A percentile compares a stretch with the other conserved stretches of the same genome.
Conservation (phyloP, 2,329 filamentous ascomycete genomes). For the Calonectria honghensis region DNA sequence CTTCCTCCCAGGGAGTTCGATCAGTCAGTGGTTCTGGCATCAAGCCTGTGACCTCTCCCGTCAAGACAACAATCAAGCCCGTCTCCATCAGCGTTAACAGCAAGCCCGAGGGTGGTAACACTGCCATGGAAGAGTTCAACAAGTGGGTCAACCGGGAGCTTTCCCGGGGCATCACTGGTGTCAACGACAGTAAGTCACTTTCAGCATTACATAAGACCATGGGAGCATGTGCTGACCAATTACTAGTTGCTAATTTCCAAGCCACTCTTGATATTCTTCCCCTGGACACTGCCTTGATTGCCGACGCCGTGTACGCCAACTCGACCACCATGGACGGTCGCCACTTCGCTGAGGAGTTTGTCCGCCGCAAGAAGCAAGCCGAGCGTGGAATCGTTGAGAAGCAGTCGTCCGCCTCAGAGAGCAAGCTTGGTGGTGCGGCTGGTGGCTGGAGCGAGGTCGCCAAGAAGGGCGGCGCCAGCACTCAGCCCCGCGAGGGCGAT, state of each 20-base stretch:
- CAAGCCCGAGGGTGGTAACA: slow-evolving; percentile 61
- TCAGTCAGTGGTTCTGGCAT: slow-evolving; percentile 65
- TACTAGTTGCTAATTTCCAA: slow-evolving; percentile 86
- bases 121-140: slow-evolving; percentile 91
- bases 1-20: slow-evolving; percentile 68
- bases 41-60: slow-evolving; percentile 65
- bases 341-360: slow-evolving; percentile 95
- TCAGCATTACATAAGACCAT: not conserved
- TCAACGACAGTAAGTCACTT: slow-evolving; percentile 70
- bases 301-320: slow-evolving; percentile 90
- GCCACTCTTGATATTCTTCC: slow-evolving; percentile 84
- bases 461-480: slow-evolving; percentile 83
- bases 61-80: slow-evolving; percentile 72
- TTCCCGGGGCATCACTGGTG: slow-evolving; percentile 79
- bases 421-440: slow-evolving; percentile 65
- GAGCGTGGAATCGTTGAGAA: slow-evolving; percentile 93
- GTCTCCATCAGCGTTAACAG: slow-evolving; percentile 65
- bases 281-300: slow-evolving; percentile 86
- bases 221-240: slow-evolving; percentile 57
- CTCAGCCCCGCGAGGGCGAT: slow-evolving; percentile 65
- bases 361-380: slow-evolving; percentile 93
- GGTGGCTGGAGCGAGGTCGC: slow-evolving; percentile 98
- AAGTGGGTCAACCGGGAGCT: slow-evolving; percentile 93
- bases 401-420: slow-evolving; percentile 74
- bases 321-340: slow-evolving; percentile 93